These are phyloP conservation scores for Clathrospora elynae DNA, from an alignment of 2,329 filamentous ascomycete species.

Conservation along the genomic window DNA sequence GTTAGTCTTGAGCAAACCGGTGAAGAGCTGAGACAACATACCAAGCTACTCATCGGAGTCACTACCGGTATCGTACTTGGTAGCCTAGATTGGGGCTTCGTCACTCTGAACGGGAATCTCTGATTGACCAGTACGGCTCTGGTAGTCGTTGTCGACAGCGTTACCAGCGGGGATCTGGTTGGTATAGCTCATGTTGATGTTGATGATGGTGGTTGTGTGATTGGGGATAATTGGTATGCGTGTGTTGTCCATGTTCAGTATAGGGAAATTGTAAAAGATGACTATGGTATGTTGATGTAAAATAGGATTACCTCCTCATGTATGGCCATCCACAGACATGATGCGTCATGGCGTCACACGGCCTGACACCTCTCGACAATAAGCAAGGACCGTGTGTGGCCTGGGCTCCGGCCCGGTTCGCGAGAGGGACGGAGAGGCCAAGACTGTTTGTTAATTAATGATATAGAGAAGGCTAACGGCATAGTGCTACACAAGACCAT, in stretches of 20 bases:
- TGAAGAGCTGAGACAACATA: conserved; percentile 41
- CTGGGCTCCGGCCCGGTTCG: no score
- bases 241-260: neutral
- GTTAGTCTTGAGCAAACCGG: neutral
- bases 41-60: conserved; percentile 56
- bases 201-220: neutral
- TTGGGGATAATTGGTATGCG: neutral
- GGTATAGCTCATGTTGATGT: conserved; percentile 38
- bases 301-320: no score
- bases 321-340: no score
- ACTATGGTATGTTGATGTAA: neutral
- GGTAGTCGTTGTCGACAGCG: conserved; percentile 53
- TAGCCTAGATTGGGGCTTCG: conserved; percentile 49
- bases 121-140: conserved; percentile 53
- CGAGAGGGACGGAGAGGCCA: no score
- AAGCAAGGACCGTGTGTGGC: no score
- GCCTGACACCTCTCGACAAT: no score
- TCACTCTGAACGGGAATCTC: conserved; percentile 56
- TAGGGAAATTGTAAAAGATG: neutral
- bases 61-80: conserved; percentile 53
- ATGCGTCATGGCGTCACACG: no score
- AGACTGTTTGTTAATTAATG: no score
- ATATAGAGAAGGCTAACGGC: conserved; percentile 12
- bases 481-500: conserved; percentile 6
- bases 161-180: conserved; percentile 43